A percentile compares a stretch with the other conserved stretches of the same genome.
Conservation (phyloP, 495 filamentous ascomycete species). For the Penicillium mononematosum region DNA sequence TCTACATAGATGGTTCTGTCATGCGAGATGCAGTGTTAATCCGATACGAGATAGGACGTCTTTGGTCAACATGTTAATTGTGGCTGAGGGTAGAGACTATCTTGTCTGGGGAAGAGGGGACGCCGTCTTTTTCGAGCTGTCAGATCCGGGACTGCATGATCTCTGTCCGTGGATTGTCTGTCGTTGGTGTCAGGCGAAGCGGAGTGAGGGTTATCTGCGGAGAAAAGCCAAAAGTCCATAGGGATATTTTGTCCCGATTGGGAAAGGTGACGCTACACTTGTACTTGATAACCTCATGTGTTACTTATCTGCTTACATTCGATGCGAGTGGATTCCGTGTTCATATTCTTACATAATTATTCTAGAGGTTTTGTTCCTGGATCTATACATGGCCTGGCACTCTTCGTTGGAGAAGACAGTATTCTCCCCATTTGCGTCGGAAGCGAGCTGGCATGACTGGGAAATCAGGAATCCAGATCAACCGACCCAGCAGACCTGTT, state of each 20-base stretch:
- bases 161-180: background rate
- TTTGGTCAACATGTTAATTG: background rate
- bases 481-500: constrained; percentile 71
- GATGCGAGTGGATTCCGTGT: background rate
- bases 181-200: background rate
- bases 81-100: background rate
- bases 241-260: constrained; percentile 29
- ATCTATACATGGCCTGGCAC: constrained; percentile 15
- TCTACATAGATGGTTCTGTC: background rate
- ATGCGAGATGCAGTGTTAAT: constrained; percentile 30
- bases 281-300: background rate
- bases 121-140: constrained; percentile 18
- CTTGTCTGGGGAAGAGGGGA: constrained; percentile 6
- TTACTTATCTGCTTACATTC: background rate
- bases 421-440: constrained; percentile 73
- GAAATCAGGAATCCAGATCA: constrained; percentile 80
- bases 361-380: background rate
- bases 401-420: constrained; percentile 69
- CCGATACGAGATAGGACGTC: constrained; percentile 28
- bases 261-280: constrained; percentile 19
- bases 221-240: constrained; percentile 18
- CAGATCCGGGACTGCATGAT: constrained; percentile 23
- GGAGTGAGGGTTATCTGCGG: constrained; percentile 12
- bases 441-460: constrained; percentile 65
- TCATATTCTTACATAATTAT: background rate